Evolutionary conservation across 805 yeast species (phyloP).

Genomic region (Yamadazyma ubonensis): DNA sequence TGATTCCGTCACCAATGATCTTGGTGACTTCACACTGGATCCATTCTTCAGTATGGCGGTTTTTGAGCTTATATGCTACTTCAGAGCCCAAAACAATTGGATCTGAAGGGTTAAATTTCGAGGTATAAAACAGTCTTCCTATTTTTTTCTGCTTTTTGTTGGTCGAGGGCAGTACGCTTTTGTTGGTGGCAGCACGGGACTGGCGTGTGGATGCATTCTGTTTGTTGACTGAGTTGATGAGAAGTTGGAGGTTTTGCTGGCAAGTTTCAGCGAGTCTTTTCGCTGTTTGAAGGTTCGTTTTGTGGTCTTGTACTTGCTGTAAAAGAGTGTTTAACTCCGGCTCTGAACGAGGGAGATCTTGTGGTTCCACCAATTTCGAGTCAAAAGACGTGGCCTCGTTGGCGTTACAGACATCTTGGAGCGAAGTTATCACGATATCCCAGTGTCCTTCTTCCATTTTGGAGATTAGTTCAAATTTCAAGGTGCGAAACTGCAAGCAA

Average conservation of each 20-base stretch:
- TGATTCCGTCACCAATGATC: conserved; percentile 68
- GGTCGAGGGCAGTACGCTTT: conserved; percentile 9
- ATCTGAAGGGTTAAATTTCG: conserved; percentile 59
- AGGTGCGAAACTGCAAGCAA: no score
- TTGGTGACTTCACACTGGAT: conserved; percentile 88
- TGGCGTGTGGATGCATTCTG: conserved; percentile 12
- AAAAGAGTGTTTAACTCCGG: conserved; percentile 41
- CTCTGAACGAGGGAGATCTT: conserved; percentile 28
- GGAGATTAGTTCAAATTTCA: no score
- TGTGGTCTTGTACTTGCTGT: conserved; percentile 49
- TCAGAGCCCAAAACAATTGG: conserved; percentile 67
- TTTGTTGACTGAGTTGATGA: conserved; percentile 36
- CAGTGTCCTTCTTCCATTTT: conserved; percentile 31
- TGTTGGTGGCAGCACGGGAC: conserved; percentile 12
- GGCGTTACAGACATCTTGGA: conserved; percentile 66
- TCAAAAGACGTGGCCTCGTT: conserved; percentile 52
- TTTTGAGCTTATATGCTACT: conserved; percentile 80
- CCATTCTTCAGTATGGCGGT: conserved; percentile 86
- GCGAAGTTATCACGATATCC: conserved; percentile 64
- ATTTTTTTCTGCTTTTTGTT: conserved; percentile 18
- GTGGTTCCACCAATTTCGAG: no score
- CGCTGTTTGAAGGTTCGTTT: conserved; percentile 56
- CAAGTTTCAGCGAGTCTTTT: conserved; percentile 37
- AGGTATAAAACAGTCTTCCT: conserved; percentile 50
- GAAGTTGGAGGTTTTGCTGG: conserved; percentile 45